Evolutionary conservation across 805 yeast genomes (phyloP).

Genomic region (Cyberlindnera mississippiensis): DNA sequence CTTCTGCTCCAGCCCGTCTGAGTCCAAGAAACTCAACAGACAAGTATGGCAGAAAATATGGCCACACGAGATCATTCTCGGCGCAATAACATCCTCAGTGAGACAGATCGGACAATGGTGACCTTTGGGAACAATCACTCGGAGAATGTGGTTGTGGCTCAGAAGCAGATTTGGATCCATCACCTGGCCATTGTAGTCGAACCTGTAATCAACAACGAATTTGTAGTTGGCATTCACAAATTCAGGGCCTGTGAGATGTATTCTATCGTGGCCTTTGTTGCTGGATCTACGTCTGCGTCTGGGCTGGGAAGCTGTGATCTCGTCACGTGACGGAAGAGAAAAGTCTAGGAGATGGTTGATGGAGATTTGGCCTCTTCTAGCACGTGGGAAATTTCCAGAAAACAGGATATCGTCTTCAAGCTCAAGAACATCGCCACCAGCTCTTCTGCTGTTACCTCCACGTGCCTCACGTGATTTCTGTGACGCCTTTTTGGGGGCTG

Average conservation of each 20-base stretch:
- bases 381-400: constrained; percentile 31
- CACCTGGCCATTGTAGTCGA: constrained; percentile 52
- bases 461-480: too few relatives aligned
- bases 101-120: constrained; percentile 92
- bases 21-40: constrained; percentile 63
- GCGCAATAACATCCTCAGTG: constrained; percentile 79
- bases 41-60: constrained; percentile 88
- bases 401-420: constrained; percentile 25
- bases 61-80: constrained; percentile 94
- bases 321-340: constrained; percentile 40
- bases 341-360: constrained; percentile 68
- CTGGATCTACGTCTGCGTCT: constrained; percentile 27
- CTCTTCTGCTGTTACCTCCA: too few relatives aligned
- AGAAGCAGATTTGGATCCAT: constrained; percentile 76
- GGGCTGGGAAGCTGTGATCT: not conserved
- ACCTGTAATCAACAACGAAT: constrained; percentile 68
- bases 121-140: constrained; percentile 72
- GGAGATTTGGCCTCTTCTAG: constrained; percentile 42
- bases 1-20: constrained; percentile 34
- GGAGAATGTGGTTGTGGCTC: constrained; percentile 52
- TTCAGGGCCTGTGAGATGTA: constrained; percentile 57
- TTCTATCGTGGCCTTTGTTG: constrained; percentile 29
- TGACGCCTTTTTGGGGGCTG: too few relatives aligned
- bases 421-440: not conserved
- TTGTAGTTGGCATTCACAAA: constrained; percentile 82